Evolutionary conservation across 768 basidiomycete genomes (phyloP), one percentile per base, ranked within the genome.

Genomic region (Tephrocybe sp.): DNA sequence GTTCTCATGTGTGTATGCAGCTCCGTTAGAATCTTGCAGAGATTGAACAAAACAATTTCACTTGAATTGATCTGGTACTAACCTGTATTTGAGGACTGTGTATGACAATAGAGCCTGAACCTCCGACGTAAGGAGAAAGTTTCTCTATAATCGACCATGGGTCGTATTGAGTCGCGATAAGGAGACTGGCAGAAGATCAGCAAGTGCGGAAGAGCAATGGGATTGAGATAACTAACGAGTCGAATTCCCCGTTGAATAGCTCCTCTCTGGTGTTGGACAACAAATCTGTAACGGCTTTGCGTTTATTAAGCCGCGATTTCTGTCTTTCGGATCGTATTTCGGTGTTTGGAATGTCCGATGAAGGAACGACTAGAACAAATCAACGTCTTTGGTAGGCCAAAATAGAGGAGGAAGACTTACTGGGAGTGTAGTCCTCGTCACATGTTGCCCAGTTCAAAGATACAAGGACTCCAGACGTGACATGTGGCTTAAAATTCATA

Each of bases 381-480:
- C 49, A 51, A 56, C 50, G 40, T 39, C 48, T 16, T 16, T 6
- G 7, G 26, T 45, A 13, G 13, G 48, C 26, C 14, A 45, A 36
- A 35, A 16, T 8, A 38, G n/a, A 30, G 50, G 34, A 23, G 31
- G 33, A 34, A 23, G 42, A 62, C 75, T 43, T 65, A 85, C 89
- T 68, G 9, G 90, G 84, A 11, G 69, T 75, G 58, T 94, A 89
- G 16, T 84, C 80, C 61, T 87, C 83, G 50, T 92, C 84, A 13
- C 86, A 84, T 10, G 90, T 88, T 19, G 90, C 89, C 96, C 96
- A 99, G 65, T 97, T 97, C 16, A 98, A 68, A 0, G 84, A 83
- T 2, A 78, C 72, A 50, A 92, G 69, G 10, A 85, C 74, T 4
- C 77, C 67, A 14, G 76, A 71, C n/a, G 77, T 61, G 10, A 70